Conservation (phyloP, 2,329 filamentous ascomycete species). For the Hypoxylon sp. region DNA sequence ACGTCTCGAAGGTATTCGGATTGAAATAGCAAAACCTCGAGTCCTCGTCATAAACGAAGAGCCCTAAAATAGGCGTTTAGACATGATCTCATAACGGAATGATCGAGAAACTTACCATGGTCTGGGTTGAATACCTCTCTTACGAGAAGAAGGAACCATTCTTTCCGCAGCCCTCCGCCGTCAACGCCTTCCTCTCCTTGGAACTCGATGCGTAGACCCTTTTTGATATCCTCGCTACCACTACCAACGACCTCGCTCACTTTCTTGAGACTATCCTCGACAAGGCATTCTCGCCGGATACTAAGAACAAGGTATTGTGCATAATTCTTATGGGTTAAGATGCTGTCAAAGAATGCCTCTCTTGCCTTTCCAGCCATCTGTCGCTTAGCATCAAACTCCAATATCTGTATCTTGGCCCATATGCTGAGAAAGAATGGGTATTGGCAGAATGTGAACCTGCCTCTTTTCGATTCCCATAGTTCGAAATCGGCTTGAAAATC, state of each 20-base stretch:
- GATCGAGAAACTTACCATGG: constrained; percentile 73
- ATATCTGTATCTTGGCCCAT: constrained; percentile 90
- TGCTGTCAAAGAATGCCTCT: constrained; percentile 92
- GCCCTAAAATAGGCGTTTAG: constrained; percentile 66
- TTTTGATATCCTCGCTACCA: constrained; percentile 89
- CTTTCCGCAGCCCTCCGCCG: constrained; percentile 89
- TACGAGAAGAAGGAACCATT: constrained; percentile 92
- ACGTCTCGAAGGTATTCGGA: constrained; percentile 88
- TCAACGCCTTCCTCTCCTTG: constrained; percentile 92
- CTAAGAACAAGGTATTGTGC: constrained; percentile 84
- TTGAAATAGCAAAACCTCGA: constrained; percentile 96
- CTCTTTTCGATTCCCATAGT: constrained; percentile 82
- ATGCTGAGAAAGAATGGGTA: constrained; percentile 94
- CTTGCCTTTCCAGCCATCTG: constrained; percentile 92
- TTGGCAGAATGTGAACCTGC: constrained; percentile 89
- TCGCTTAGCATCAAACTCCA: constrained; percentile 88
- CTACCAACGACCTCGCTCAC: constrained; percentile 89
- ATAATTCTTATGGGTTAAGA: constrained; percentile 80
- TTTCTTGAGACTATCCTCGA: constrained; percentile 87
- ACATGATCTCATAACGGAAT: constrained; percentile 1
- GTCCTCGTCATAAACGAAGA: constrained; percentile 93
- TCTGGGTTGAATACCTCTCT: constrained; percentile 92
- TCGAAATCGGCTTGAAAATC: constrained; percentile 90
- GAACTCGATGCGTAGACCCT: constrained; percentile 88
- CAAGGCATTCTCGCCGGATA: constrained; percentile 86